Evolutionary conservation across 208 protist species (phyloP).

Genomic region (Strigomonas oncopelti): DNA sequence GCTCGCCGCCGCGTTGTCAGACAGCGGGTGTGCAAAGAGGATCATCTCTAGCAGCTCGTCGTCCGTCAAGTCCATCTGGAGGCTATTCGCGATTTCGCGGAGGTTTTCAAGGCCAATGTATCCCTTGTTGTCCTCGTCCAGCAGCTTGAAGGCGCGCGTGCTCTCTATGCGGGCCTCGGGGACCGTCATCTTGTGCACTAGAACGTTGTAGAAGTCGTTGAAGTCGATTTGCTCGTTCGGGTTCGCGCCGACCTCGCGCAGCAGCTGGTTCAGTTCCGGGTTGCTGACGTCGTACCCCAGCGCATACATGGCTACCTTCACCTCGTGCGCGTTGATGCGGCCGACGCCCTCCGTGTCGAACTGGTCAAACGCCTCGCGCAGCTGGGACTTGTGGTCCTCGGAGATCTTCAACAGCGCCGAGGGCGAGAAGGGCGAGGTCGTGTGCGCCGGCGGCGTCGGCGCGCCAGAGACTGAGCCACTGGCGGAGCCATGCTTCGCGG

Average conservation of each 20-base stretch:
- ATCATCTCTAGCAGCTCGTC: slow-evolving; percentile 97
- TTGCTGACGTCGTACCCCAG: slow-evolving; percentile 93
- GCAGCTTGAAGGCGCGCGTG: slow-evolving; percentile 89
- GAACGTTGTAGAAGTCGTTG: slow-evolving; percentile 86
- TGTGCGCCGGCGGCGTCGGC: slow-evolving; percentile 3
- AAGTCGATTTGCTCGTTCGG: slow-evolving; percentile 74
- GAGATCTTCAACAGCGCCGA: slow-evolving; percentile 53
- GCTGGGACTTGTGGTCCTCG: slow-evolving; percentile 78
- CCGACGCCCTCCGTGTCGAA: slow-evolving; percentile 93
- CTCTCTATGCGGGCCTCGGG: slow-evolving; percentile 81
- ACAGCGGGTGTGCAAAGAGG: slow-evolving; percentile 85
- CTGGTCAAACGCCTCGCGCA: slow-evolving; percentile 94
- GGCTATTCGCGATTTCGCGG: slow-evolving; percentile 82
- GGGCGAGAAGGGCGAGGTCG: slow-evolving; percentile 23
- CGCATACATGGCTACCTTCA: slow-evolving; percentile 90
- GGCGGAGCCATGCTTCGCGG: not conserved
- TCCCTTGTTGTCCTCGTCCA: slow-evolving; percentile 90
- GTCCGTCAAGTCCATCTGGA: slow-evolving; percentile 93
- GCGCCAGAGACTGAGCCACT: not conserved
- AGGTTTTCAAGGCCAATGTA: slow-evolving; percentile 95
- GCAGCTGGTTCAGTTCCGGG: slow-evolving; percentile 78
- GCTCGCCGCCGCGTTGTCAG: not conserved
- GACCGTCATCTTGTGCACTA: slow-evolving; percentile 80
- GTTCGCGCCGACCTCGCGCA: slow-evolving; percentile 56
- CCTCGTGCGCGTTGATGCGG: slow-evolving; percentile 78